phyloP scores from a whole-genome alignment of 2,329 filamentous ascomycete genomes.

The Dactylellina sp. region DNA sequence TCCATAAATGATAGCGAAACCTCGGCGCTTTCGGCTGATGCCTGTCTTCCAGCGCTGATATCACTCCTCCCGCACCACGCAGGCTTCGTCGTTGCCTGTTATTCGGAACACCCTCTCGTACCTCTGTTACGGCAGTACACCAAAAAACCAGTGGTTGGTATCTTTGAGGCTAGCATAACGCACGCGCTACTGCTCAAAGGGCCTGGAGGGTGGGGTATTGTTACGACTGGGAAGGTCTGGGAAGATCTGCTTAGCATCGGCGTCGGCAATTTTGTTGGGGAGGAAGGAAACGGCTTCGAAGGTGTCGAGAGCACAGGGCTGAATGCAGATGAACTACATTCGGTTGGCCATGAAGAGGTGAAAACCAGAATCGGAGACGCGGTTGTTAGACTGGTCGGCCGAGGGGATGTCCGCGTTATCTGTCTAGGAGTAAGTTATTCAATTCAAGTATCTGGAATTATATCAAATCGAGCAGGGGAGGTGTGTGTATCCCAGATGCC shows the following conservation, averaged over 20 bases:
- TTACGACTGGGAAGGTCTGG: slow-evolving; percentile 89
- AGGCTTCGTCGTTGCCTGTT: slow-evolving; percentile 88
- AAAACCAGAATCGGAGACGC: slow-evolving; percentile 75
- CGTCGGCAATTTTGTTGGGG: slow-evolving; percentile 74
- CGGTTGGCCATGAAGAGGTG: slow-evolving; percentile 74
- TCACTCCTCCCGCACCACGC: slow-evolving; percentile 66
- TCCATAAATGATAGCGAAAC: slow-evolving; percentile 58
- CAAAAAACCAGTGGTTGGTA: slow-evolving; percentile 75
- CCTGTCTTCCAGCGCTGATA: slow-evolving; percentile 56
- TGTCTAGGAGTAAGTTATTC: slow-evolving; percentile 72
- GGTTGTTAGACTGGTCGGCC: slow-evolving; percentile 70
- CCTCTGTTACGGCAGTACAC: slow-evolving; percentile 67
- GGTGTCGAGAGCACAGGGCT: slow-evolving; percentile 86
- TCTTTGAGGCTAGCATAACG: slow-evolving; percentile 85
- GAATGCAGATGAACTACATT: slow-evolving; percentile 82
- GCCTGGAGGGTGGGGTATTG: slow-evolving; percentile 77
- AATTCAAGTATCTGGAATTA: background rate
- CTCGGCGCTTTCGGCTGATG: slow-evolving; percentile 55
- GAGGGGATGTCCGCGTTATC: slow-evolving; percentile 73
- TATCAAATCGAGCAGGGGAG: too few species aligned
- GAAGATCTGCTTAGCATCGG: slow-evolving; percentile 76
- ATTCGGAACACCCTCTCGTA: slow-evolving; percentile 84
- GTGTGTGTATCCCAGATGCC: too few species aligned
- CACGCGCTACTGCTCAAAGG: slow-evolving; percentile 71
- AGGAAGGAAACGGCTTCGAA: slow-evolving; percentile 70